Evolutionary conservation across 2,329 filamentous ascomycete species (phyloP).

Genomic region (Simplicillium sp.): DNA sequence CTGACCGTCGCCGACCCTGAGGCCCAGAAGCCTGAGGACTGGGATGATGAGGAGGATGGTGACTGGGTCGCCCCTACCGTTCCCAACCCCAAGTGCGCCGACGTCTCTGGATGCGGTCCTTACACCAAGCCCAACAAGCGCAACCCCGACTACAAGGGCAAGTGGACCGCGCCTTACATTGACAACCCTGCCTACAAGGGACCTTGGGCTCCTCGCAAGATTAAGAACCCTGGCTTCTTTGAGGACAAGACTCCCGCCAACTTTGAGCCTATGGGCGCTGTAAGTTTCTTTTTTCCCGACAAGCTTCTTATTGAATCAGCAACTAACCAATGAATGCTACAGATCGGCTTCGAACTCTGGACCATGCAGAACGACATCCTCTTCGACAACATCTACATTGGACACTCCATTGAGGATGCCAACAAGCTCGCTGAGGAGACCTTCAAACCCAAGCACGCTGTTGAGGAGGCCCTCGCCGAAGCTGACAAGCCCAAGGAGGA

Average conservation of each 20-base stretch:
- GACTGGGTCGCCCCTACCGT: slow-evolving; percentile 90
- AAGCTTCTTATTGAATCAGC: not conserved
- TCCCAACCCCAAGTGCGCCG: slow-evolving; percentile 91
- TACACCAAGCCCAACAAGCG: slow-evolving; percentile 88
- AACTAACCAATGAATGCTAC: slow-evolving; percentile 11
- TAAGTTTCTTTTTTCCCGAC: slow-evolving; percentile 39
- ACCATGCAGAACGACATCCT: slow-evolving; percentile 99
- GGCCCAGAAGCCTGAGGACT: slow-evolving; percentile 95
- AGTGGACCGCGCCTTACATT: slow-evolving; percentile 86
- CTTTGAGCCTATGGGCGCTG: slow-evolving; percentile 96
- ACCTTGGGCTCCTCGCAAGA: slow-evolving; percentile 87
- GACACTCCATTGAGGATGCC: slow-evolving; percentile 90
- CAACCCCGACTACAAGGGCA: slow-evolving; percentile 98
- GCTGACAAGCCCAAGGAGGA: slow-evolving; percentile 66
- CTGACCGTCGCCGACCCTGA: slow-evolving; percentile 80
- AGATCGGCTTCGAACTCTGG: slow-evolving; percentile 99
- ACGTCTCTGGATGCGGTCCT: slow-evolving; percentile 85
- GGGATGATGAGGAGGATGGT: slow-evolving; percentile 99
- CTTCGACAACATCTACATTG: slow-evolving; percentile 99
- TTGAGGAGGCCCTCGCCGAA: slow-evolving; percentile 74
- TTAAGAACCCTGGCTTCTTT: slow-evolving; percentile 90
- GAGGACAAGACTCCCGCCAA: slow-evolving; percentile 96
- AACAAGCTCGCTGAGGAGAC: slow-evolving; percentile 82
- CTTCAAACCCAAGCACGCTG: slow-evolving; percentile 76
- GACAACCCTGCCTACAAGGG: slow-evolving; percentile 99